Conservation (phyloP, 768 basidiomycete species). For the Termitomyces sp. region DNA sequence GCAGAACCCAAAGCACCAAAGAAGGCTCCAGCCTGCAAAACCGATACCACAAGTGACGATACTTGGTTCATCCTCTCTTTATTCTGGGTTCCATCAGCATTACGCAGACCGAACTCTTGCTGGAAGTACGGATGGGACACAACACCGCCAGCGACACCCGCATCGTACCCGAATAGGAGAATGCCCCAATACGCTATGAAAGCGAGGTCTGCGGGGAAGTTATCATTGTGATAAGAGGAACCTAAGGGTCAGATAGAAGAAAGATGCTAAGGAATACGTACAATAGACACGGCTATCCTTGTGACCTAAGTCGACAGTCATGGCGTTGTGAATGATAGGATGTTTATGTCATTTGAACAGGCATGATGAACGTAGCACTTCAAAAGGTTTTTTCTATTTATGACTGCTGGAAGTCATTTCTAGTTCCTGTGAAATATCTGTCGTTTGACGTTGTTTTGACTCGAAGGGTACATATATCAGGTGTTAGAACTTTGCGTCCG, state of each 20-base stretch:
- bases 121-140: conserved; percentile 44
- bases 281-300: conserved; percentile 9
- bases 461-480: too few relatives aligned
- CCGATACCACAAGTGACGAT: conserved; percentile 79
- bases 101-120: conserved; percentile 51
- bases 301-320: not conserved
- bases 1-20: conserved; percentile 78
- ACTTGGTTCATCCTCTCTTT: conserved; percentile 36
- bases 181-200: conserved; percentile 21
- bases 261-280: not conserved
- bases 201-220: conserved; percentile 12
- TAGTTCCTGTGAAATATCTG: too few relatives aligned
- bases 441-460: too few relatives aligned
- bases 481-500: too few relatives aligned
- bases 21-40: conserved; percentile 84
- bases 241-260: not conserved
- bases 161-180: conserved; percentile 19
- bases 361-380: not conserved
- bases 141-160: conserved; percentile 16
- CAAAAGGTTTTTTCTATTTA: not conserved
- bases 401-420: too few relatives aligned
- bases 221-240: not conserved
- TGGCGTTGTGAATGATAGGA: not conserved
- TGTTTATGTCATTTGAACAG: not conserved
- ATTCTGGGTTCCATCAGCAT: conserved; percentile 14